phyloP scores from a whole-genome alignment of 129 eudicot species.

The Flaveria linearis region DNA sequence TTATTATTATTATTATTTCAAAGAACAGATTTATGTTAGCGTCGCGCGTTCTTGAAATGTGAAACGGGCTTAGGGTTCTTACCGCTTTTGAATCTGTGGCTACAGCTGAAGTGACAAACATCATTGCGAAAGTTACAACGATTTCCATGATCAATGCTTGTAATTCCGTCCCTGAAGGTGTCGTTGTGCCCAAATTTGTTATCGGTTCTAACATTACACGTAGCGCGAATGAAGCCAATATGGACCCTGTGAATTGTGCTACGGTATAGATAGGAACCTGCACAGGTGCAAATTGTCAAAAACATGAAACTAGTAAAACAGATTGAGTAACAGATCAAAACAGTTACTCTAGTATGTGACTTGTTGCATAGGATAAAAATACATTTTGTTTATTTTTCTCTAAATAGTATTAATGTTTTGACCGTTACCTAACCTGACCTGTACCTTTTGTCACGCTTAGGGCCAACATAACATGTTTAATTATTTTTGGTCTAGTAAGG shows the following conservation, averaged over 20 bases:
- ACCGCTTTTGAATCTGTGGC: constrained; percentile 64
- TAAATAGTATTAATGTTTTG: background rate
- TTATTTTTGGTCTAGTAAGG: background rate
- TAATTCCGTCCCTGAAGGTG: constrained; percentile 63
- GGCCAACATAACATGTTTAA: background rate
- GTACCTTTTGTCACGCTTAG: background rate
- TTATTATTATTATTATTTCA: background rate
- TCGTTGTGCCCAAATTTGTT: constrained; percentile 62
- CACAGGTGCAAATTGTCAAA: background rate
- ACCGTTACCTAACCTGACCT: background rate
- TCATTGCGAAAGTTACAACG: constrained; percentile 79
- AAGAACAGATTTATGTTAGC: background rate
- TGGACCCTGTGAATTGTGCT: constrained; percentile 79
- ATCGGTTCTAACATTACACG: constrained; percentile 57
- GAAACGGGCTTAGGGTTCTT: background rate
- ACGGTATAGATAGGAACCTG: constrained; percentile 73
- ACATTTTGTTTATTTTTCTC: background rate
- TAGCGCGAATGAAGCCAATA: constrained; percentile 59
- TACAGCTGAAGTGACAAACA: constrained; percentile 84
- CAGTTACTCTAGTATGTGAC: background rate
- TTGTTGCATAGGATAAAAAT: background rate
- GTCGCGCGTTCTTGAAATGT: background rate
- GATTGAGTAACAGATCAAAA: background rate
- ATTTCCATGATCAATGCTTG: constrained; percentile 87
- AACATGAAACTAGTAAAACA: background rate